Evolutionary conservation across 2,329 filamentous ascomycete species (phyloP).

Genomic region (Alternaria gansuensis): DNA sequence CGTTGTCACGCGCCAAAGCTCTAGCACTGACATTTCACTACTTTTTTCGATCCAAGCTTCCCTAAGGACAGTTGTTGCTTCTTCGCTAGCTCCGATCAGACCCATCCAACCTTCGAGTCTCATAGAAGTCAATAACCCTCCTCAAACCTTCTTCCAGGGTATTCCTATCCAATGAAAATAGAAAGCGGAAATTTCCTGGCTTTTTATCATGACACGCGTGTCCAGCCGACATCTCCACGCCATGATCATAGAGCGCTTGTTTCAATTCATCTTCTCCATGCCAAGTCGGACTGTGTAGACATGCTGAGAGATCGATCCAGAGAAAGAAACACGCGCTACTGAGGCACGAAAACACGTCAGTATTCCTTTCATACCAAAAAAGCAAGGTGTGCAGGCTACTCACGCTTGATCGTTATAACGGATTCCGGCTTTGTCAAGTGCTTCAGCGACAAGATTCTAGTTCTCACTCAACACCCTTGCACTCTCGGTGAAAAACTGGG

Average conservation of each 20-base stretch:
- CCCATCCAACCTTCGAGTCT: not conserved
- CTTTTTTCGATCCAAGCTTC: not conserved
- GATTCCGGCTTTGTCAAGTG: constrained; percentile 9
- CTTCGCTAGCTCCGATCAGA: not conserved
- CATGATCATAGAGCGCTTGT: constrained; percentile 25
- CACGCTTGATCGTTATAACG: constrained; percentile 11
- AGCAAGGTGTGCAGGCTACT: not conserved
- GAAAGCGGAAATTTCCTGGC: constrained; percentile 56
- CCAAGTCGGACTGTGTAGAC: constrained; percentile 16
- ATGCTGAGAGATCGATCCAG: constrained; percentile 59
- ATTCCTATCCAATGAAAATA: constrained; percentile 51
- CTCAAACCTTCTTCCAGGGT: constrained; percentile 50
- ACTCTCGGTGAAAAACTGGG: constrained; percentile 7
- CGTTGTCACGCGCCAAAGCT: constrained; percentile 28
- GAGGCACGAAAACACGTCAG: constrained; percentile 21
- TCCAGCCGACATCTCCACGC: constrained; percentile 35
- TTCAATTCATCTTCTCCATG: constrained; percentile 40
- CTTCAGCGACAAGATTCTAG: not conserved
- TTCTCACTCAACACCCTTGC: constrained; percentile 1
- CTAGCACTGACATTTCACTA: not conserved
- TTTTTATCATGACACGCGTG: constrained; percentile 49
- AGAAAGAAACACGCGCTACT: constrained; percentile 67
- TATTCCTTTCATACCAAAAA: not conserved
- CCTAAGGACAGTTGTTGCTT: not conserved
- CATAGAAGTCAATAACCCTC: constrained; percentile 23